Conservation (phyloP, 2,329 filamentous ascomycete species). For the Clarireedia hainanense region DNA sequence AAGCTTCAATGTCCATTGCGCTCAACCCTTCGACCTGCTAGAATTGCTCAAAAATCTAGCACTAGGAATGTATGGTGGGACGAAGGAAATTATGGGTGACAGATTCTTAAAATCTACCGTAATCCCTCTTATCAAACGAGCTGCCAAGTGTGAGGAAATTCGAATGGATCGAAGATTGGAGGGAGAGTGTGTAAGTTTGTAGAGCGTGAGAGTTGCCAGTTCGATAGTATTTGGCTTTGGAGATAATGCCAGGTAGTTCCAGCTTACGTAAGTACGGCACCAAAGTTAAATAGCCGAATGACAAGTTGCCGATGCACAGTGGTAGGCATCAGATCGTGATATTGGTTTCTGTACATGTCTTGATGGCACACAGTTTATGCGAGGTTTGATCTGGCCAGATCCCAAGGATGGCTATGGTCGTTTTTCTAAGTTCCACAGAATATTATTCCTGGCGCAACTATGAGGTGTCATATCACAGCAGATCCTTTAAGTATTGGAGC, state of each 20-base stretch:
- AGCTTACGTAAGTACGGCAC: constrained; percentile 7
- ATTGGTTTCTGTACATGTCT: neutral
- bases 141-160: neutral
- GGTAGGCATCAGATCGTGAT: neutral
- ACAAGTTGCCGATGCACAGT: constrained; percentile 1
- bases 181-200: neutral
- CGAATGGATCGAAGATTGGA: neutral
- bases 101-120: neutral
- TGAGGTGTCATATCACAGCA: too few species aligned
- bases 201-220: neutral
- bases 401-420: too few species aligned
- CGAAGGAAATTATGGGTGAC: neutral
- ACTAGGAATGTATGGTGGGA: neutral
- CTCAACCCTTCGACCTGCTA: constrained; percentile 6
- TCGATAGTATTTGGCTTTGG: neutral
- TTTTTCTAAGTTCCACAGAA: too few species aligned
- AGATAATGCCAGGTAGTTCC: constrained; percentile 11
- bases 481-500: too few species aligned
- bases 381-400: too few species aligned
- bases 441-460: too few species aligned
- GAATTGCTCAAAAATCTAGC: neutral
- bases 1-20: constrained; percentile 26
- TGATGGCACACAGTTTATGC: neutral
- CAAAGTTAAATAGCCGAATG: constrained; percentile 6
- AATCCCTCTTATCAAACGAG: neutral